Base-by-base conservation (phyloP, 1,284 basidiomycete species). In the Fistulinella staudtii region DNA sequence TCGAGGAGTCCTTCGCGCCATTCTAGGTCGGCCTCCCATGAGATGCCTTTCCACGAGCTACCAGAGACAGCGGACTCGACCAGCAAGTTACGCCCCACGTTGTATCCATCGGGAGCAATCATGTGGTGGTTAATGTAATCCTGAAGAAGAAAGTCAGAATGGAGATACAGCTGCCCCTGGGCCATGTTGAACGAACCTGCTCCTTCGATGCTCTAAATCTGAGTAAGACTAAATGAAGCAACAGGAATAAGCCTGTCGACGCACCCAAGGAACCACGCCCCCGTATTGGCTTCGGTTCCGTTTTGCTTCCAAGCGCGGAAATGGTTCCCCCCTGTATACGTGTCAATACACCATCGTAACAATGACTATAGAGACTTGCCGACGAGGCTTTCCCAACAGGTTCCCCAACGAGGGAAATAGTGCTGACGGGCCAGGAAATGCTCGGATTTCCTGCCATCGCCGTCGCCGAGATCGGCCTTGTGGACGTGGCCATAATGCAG, bases 231-330 rank as follows among this genome's bases (percentile, higher is more conserved):
- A 18, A 46, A 29, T 43, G 17, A 45, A 22, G 10, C 25, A 39
- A 28, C 13, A 4, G 25, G 18, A 7, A 17, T 14, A 29, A 3
- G 0, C 29, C 5, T 38, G 29, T 44, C 11, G 23, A 50, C 78
- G 45, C 60, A 85, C 82, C 76, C 85, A 23, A 88, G 72, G 60
- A 88, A 89, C 72, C 84, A 79, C 11, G 85, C 85, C 4, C 79
- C 76, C 30, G 74, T 82, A 54, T 82, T 66, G 0, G 76, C 82
- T 6, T 56, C 45, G 1, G 79, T 72, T 1, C 85, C 85, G 46
- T 88, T 84, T 68, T 89, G 86, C 53, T 79, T 79, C 76, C 77
- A 88, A 11, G 84, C 76, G 39, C 84, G 77, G 57, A 77, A 82
- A 56, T 82, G 79, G 43, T 81, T 74, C 9, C 79, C 79, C 5